Base-by-base conservation (phyloP, 2,329 filamentous ascomycete species). In the Juglanconis oblonga region DNA sequence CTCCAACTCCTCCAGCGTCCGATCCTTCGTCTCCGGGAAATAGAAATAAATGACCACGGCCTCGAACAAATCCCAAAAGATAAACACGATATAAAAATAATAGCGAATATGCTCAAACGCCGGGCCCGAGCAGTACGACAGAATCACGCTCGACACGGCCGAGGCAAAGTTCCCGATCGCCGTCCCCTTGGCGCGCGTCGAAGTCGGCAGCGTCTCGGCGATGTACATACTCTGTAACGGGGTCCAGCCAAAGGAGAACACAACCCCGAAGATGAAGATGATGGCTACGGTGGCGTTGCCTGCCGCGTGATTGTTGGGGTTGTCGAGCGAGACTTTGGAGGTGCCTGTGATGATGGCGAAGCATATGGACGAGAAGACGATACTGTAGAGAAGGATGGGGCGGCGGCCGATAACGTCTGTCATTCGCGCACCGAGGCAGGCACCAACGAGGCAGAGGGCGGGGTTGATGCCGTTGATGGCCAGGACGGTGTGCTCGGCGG, bases 61-160 rank as follows among this genome's bases (percentile, higher is more conserved):
- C 33, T 73, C 55, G 49, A 71, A 67, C 29, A 70, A 72, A 66
- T 55, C 67, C 62, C 50, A 71, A 72, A 57, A 33, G 36, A 51
- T 51, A 29, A 57, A 57, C 14, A 57, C 38, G 17, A 24, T 24
- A 17, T 48, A 57, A 56, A 73, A 74, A 42, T 64, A 70, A 71
- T 73, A 74, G 2, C 53, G 61, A 40, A 74, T 69, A 0, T 58
- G 64, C 0, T 65, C 63, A 32, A 74, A 66, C 1, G 71, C 72
- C 9, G 74, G 67, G 0, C 72, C 72, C 49, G 73, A 74, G 44
- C 73, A 70, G 51, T 71, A 73, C 59, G 72, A 69, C 44, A 72
- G 72, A 59, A 74, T 72, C 49, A 40, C 67, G 32, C 62, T 49
- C 17, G 47, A 33, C 17, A 14, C 45, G 9, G 51, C 17, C 24